phyloP scores from a whole-genome alignment of 2,329 filamentous ascomycete genomes.

The Diaporthe citrichinensis region DNA sequence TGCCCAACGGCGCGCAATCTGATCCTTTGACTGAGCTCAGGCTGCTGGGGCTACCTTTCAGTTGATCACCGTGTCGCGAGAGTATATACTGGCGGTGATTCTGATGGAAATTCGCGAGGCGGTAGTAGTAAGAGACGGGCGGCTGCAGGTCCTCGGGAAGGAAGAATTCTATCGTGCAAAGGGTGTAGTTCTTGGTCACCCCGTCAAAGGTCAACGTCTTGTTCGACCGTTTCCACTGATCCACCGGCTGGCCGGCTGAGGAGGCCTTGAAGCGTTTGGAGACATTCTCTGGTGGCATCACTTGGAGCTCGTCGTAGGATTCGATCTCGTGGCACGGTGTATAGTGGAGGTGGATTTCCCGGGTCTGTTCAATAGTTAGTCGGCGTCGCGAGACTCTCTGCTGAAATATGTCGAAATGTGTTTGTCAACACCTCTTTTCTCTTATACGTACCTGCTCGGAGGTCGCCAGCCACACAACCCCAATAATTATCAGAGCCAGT shows the following conservation, averaged over 20 bases:
- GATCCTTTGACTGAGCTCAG: neutral
- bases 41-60: neutral
- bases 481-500: neutral
- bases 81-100: constrained; percentile 2
- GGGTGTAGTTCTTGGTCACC: neutral
- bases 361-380: neutral
- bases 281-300: constrained; percentile 4
- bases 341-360: neutral
- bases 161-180: constrained; percentile 3
- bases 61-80: neutral
- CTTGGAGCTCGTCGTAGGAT: neutral
- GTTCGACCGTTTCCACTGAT: constrained; percentile 9
- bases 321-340: constrained; percentile 5
- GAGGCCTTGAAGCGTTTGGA: neutral
- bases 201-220: neutral
- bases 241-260: neutral
- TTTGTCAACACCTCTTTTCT: neutral
- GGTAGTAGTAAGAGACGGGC: neutral
- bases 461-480: neutral
- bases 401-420: neutral
- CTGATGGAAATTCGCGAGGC: neutral
- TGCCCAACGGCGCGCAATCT: neutral
- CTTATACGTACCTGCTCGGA: neutral
- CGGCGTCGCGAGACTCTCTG: neutral
- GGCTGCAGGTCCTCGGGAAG: constrained; percentile 2